Base-by-base conservation (phyloP, 2,329 filamentous ascomycete species). In the Colletotrichum ledebouriae region DNA sequence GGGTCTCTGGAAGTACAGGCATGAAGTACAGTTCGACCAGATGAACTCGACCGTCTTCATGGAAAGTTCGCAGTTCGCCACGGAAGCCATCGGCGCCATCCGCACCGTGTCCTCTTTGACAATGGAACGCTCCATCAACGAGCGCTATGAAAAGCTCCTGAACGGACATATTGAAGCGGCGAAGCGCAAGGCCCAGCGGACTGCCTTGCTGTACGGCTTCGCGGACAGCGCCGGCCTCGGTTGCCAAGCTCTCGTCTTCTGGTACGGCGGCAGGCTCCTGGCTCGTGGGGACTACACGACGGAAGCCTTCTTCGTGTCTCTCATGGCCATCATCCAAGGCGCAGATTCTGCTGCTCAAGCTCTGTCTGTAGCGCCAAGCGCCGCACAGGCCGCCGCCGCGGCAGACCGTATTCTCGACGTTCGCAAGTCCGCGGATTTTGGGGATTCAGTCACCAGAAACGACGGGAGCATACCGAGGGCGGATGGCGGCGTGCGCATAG, bases 31-130 rank as follows among this genome's bases (percentile, higher is more conserved):
- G 57, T 88, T 90, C 42, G 86, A 89, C 50, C 77, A 82, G 49
- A 83, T 88, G 78, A 90, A 88, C 50, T 81, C 85, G 1, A 80
- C 80, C 2, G 85, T 89, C 0, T 90, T 90, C 72, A 81, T 82
- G 9, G 83, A 87, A 44, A 90, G 87, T 70, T 88, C 88, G 0
- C 84, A 89, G 66, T 90, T 90, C 67, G 88, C 87, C 1, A 83
- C 86, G 0, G 89, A 91, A 72, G 85, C 88, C 2, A 86, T 91
- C 4, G 83, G 85, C 2, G 88, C 88, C 0, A 87, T 90, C 67
- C 81, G 89, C n/a, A 91, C 89, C 0, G 88, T 91, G 1, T 81
- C 86, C 0, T 82, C 86, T 0, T 77, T 91, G 3, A 88, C 86
- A 0, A 85, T 91, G 80, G 89, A 91, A 72, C 79, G 86, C 58